Conservation (phyloP, 2,329 filamentous ascomycete species). For the Colletotrichum aenigma region DNA sequence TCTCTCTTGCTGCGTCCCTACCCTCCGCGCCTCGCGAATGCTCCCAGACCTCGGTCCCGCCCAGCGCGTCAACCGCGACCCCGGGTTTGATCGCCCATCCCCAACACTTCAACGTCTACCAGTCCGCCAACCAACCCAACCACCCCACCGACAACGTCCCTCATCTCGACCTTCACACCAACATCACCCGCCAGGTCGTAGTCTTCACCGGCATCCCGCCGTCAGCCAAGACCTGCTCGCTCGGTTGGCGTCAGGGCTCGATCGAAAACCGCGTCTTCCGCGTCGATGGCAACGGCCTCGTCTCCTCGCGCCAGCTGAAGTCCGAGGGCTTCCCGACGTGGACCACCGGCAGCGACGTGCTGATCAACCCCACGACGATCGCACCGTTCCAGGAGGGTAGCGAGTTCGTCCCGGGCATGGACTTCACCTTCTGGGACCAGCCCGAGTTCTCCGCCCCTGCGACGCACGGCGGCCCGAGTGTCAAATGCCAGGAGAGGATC, state of each 20-base stretch:
- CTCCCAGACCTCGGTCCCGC: background rate
- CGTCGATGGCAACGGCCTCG: constrained; percentile 32
- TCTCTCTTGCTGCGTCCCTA: background rate
- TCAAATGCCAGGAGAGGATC: background rate
- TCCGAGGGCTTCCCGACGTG: constrained; percentile 2
- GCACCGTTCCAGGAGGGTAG: background rate
- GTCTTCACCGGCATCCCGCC: constrained; percentile 36
- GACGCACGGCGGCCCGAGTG: background rate
- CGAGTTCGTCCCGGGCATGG: background rate
- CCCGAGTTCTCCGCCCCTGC: background rate
- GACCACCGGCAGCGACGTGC: background rate
- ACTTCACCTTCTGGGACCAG: constrained; percentile 6
- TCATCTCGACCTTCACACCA: constrained; percentile 26
- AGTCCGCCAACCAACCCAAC: background rate
- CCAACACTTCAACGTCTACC: constrained; percentile 19
- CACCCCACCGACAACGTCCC: constrained; percentile 14
- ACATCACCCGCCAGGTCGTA: constrained; percentile 30
- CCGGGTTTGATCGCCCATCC: background rate
- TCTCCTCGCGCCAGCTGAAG: constrained; percentile 7
- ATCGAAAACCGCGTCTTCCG: constrained; percentile 40
- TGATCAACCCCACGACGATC: constrained; percentile 5
- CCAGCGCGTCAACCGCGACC: background rate
- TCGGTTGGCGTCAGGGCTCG: constrained; percentile 37
- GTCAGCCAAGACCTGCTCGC: constrained; percentile 27
- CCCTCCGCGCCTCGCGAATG: background rate